Evolutionary conservation across 768 basidiomycete genomes (phyloP), one percentile per base, ranked within the genome.

Genomic region (Epithele typhae): DNA sequence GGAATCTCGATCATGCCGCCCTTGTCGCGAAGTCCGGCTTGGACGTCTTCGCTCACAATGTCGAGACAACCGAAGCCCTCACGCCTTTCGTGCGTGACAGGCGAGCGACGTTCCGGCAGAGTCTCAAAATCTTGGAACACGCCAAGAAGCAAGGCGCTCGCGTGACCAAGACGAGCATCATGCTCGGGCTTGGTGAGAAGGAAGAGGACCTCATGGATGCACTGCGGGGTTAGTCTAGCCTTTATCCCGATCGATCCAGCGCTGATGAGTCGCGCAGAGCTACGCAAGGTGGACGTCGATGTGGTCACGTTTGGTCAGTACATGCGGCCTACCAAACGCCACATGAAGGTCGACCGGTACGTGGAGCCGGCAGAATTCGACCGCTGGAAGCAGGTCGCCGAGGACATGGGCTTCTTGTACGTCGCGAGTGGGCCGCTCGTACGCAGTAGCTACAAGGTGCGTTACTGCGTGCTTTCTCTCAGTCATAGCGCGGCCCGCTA

Each of bases 251-350:
- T 25, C 22, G 33, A 12, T 14, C 21, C 12, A 21, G 32, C 11
- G 15, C 34, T 36, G 35, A 14, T n/a, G 24, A n/a, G 8, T 36
- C 48, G 30, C 43, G 37, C 62, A 98, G 96, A 95, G 53, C 76
- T 98, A 6, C 85, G 95, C 36, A 84, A 83, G 54, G 72, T 82
- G 37, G 78, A 92, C 55, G 94, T 98, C 37, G 95, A 98, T 60
- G 95, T 99, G 5, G 92, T 99, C 23, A 99, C 96, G 2, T 98
- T 99, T 63, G 96, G 96, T 2, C 96, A 99, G 69, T 99, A 99
- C 67, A 98, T 99, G 96, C 87, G 96, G 40, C 96, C 96, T 6
- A 97, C 96, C 8, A 98, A 98, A 67, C 79, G 84, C 23, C 96
- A 99, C 67, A 98, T 99, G 96, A 99, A 98, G 67, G 96, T 99